Evolutionary conservation across 306 rosid species (phyloP).

Genomic region (Vigna radiata): DNA sequence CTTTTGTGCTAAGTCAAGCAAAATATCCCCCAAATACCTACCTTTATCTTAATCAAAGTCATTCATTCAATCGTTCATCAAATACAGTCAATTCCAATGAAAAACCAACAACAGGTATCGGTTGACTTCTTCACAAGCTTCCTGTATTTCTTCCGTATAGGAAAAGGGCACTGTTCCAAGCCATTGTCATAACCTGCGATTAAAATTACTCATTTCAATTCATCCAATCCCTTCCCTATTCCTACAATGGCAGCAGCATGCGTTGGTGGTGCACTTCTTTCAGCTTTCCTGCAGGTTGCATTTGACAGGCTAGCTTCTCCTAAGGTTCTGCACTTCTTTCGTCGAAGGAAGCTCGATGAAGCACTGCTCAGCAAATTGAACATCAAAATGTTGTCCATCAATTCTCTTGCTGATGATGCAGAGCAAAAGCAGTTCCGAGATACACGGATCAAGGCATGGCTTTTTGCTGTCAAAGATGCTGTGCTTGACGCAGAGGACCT

Average conservation of each 20-base stretch:
- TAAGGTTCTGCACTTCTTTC: neutral
- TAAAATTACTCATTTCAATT: neutral
- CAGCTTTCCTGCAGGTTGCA: slow-evolving; percentile 18
- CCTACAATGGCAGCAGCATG: neutral
- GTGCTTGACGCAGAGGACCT: neutral
- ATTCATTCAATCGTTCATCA: too few relatives aligned
- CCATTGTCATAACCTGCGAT: neutral
- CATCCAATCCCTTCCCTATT: neutral
- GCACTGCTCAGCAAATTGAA: too few relatives aligned
- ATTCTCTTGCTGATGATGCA: neutral
- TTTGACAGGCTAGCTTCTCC: neutral
- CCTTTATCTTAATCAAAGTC: too few relatives aligned
- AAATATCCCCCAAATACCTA: too few relatives aligned
- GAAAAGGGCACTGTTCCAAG: too few relatives aligned
- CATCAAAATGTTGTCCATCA: neutral
- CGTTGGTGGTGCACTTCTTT: slow-evolving; percentile 17
- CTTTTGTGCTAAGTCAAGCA: too few relatives aligned
- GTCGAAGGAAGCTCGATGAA: neutral
- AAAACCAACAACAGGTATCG: too few relatives aligned
- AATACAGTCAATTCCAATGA: too few relatives aligned
- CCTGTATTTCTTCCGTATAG: too few relatives aligned
- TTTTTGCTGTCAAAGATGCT: neutral
- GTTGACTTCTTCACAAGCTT: too few relatives aligned
- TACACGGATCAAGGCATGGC: neutral
- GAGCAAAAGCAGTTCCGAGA: neutral